These are phyloP conservation scores for Monosporozyma unispora DNA, from an alignment of 805 yeast species.

Conservation along the genomic window DNA sequence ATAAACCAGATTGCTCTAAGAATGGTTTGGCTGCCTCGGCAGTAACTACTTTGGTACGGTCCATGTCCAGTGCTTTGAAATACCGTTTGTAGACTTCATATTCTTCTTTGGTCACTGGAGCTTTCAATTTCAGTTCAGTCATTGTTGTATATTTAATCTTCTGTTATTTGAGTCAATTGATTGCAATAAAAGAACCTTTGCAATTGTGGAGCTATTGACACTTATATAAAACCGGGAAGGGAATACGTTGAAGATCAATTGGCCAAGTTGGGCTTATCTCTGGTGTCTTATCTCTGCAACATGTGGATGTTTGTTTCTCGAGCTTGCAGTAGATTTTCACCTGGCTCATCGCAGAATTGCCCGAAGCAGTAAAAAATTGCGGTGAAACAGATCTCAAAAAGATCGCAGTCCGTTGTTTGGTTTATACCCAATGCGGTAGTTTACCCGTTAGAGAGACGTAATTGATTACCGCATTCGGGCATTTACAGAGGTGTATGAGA, in stretches of 20 bases:
- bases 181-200: too few relatives aligned
- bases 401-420: neutral
- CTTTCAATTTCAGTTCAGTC: slow-evolving; percentile 16
- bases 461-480: too few relatives aligned
- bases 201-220: too few relatives aligned
- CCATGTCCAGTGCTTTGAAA: slow-evolving; percentile 72
- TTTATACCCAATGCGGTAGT: neutral
- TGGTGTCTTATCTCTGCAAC: neutral
- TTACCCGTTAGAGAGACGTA: neutral
- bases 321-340: neutral
- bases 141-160: too few relatives aligned
- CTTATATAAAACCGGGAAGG: too few relatives aligned
- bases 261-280: neutral
- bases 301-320: neutral
- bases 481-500: too few relatives aligned
- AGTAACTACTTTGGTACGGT: slow-evolving; percentile 67
- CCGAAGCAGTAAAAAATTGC: neutral
- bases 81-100: slow-evolving; percentile 61
- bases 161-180: neutral
- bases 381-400: neutral
- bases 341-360: neutral
- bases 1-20: slow-evolving; percentile 75
- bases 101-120: slow-evolving; percentile 60
- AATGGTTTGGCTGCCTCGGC: slow-evolving; percentile 79
- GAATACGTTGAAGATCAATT: too few relatives aligned